phyloP scores from a whole-genome alignment of 164 flowering plant species.

The Vitis cinerea region DNA sequence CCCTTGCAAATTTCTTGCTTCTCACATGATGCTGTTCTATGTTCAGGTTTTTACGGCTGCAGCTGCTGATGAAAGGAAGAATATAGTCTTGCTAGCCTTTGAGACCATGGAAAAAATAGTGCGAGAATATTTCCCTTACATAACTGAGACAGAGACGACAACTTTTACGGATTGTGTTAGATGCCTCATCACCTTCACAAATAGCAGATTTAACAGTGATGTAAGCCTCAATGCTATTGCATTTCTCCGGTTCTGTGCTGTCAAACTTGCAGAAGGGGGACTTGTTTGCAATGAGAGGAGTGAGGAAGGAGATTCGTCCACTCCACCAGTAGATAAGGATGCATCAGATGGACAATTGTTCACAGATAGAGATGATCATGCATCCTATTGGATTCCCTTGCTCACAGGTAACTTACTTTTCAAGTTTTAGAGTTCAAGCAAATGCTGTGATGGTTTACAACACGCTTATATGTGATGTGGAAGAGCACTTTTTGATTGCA shows the following conservation, averaged over 20 bases:
- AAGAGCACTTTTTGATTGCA: background rate
- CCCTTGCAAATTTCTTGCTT: constrained; percentile 3
- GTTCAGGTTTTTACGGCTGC: constrained; percentile 91
- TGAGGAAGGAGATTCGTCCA: constrained; percentile 36
- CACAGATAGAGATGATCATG: constrained; percentile 67
- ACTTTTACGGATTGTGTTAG: constrained; percentile 95
- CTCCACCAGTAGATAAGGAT: constrained; percentile 28
- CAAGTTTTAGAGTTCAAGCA: background rate
- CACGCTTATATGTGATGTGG: background rate
- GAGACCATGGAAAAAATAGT: constrained; percentile 98
- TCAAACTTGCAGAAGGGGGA: constrained; percentile 95
- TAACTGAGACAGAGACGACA: constrained; percentile 92
- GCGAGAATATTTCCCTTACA: constrained; percentile 91
- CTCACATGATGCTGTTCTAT: constrained; percentile 9
- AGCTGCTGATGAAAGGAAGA: constrained; percentile 97
- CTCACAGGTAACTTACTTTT: constrained; percentile 61
- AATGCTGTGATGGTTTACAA: background rate
- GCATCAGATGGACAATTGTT: constrained; percentile 36
- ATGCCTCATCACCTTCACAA: constrained; percentile 94
- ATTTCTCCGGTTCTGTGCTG: constrained; percentile 96
- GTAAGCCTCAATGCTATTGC: constrained; percentile 98
- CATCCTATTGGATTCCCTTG: constrained; percentile 89
- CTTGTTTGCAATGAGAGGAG: constrained; percentile 63
- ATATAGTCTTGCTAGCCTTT: constrained; percentile 88
- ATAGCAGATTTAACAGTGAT: constrained; percentile 88